phyloP scores from a whole-genome alignment of 345 rosid species.

The Anastatica hierochuntica region DNA sequence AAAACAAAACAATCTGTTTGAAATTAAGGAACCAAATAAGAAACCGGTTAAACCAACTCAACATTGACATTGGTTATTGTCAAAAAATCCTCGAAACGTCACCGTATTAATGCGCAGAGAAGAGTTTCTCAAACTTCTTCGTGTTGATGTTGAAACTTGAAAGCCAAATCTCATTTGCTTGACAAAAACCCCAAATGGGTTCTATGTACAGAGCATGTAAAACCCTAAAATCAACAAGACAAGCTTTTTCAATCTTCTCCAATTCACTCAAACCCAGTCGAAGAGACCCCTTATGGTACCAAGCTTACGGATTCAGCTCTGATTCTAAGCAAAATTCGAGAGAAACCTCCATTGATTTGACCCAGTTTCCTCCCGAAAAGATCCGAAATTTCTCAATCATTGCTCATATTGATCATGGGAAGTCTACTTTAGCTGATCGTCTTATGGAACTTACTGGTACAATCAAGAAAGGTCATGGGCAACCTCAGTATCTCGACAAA shows the following conservation, averaged over 20 bases:
- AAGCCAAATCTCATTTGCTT: too few relatives aligned
- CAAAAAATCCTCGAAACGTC: too few relatives aligned
- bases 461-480: slow-evolving; percentile 84
- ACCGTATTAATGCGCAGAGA: too few relatives aligned
- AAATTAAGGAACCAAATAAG: too few relatives aligned
- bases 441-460: slow-evolving; percentile 98
- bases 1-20: too few relatives aligned
- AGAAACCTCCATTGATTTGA: slow-evolving; percentile 47
- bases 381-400: slow-evolving; percentile 92
- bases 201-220: slow-evolving; percentile 42
- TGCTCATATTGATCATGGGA: slow-evolving; percentile 93
- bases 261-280: too few relatives aligned
- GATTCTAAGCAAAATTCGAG: slow-evolving; percentile 40
- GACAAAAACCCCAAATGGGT: slow-evolving; percentile 48
- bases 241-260: slow-evolving; percentile 7
- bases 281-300: slow-evolving; percentile 10
- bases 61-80: too few relatives aligned
- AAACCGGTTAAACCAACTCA: too few relatives aligned
- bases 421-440: slow-evolving; percentile 91
- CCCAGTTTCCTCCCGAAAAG: slow-evolving; percentile 58
- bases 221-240: slow-evolving; percentile 36
- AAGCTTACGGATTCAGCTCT: slow-evolving; percentile 44
- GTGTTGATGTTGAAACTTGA: too few relatives aligned
- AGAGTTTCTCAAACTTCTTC: too few relatives aligned
- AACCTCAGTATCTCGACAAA: slow-evolving; percentile 96